These are phyloP conservation scores for Teunomyces kruisii DNA, from an alignment of 805 yeast species.

Conservation along the genomic window DNA sequence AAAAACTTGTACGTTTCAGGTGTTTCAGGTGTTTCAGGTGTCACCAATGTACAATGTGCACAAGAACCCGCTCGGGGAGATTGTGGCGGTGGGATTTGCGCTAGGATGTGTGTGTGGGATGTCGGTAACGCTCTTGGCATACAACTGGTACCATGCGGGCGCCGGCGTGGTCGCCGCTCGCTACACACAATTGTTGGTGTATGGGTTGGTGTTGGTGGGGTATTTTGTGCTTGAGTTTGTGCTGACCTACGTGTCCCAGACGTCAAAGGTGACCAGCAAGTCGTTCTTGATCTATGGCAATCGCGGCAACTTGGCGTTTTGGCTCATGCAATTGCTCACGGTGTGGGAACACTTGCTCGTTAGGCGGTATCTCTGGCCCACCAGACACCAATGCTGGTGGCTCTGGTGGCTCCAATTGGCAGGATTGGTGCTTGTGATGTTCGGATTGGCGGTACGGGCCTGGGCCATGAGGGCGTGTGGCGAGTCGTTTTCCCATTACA, in stretches of 20 bases:
- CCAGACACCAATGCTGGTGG: slow-evolving; percentile 1
- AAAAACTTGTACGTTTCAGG: background rate
- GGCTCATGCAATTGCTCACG: slow-evolving; percentile 26
- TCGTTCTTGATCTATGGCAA: slow-evolving; percentile 38
- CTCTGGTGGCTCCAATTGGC: slow-evolving; percentile 3
- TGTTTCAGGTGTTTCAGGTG: no score
- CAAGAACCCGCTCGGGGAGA: slow-evolving; percentile 18
- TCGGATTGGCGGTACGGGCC: slow-evolving; percentile 27
- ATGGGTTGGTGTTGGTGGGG: slow-evolving; percentile 18
- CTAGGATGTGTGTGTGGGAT: slow-evolving; percentile 19
- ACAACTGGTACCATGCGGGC: background rate
- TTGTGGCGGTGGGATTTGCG: slow-evolving; percentile 15
- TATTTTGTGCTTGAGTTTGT: slow-evolving; percentile 30
- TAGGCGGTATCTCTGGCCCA: background rate
- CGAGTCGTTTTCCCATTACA: slow-evolving; percentile 33
- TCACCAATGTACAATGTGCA: slow-evolving; percentile 12
- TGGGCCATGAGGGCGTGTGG: slow-evolving; percentile 36
- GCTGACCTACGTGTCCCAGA: slow-evolving; percentile 25
- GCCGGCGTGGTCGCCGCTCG: no score
- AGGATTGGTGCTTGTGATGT: slow-evolving; percentile 16
- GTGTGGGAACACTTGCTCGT: slow-evolving; percentile 22
- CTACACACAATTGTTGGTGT: slow-evolving; percentile 8
- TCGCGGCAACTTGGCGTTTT: slow-evolving; percentile 29
- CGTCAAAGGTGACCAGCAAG: slow-evolving; percentile 19
- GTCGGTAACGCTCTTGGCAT: background rate